A percentile compares a stretch with the other conserved stretches of the same genome.
These are phyloP conservation scores for Plicaturopsis crispa DNA, from an alignment of 768 basidiomycete species.

Conservation along the genomic window DNA sequence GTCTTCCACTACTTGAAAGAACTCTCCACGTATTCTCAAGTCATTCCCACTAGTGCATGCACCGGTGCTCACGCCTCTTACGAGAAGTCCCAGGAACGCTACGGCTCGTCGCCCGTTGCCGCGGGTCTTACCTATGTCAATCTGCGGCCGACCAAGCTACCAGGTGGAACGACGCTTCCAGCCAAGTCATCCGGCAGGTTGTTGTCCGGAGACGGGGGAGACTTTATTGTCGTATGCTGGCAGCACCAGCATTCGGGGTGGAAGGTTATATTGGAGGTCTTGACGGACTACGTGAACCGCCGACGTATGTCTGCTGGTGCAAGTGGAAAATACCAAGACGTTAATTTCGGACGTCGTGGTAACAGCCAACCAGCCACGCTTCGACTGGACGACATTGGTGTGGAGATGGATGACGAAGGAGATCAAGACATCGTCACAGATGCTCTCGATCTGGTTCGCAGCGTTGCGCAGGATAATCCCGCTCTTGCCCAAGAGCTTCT, in stretches of 20 bases:
- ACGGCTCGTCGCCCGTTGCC: conserved; percentile 38
- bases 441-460: conserved; percentile 72
- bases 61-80: conserved; percentile 65
- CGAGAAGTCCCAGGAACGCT: conserved; percentile 58
- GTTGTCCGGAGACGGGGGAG: conserved; percentile 64
- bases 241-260: conserved; percentile 79
- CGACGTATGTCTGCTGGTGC: conserved; percentile 34
- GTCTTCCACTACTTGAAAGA: conserved; percentile 73
- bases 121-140: conserved; percentile 58
- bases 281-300: conserved; percentile 68
- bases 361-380: conserved; percentile 33
- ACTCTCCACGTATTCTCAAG: conserved; percentile 68
- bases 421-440: conserved; percentile 64
- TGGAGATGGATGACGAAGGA: conserved; percentile 56
- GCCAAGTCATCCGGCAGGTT: conserved; percentile 60
- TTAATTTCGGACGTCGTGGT: conserved; percentile 44
- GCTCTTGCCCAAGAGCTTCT: conserved; percentile 57
- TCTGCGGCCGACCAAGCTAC: conserved; percentile 57
- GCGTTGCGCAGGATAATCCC: conserved; percentile 67
- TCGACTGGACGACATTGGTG: conserved; percentile 59
- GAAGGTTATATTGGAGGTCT: conserved; percentile 76
- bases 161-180: conserved; percentile 69
- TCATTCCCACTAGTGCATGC: conserved; percentile 55
- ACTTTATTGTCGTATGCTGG: conserved; percentile 72
- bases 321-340: conserved; percentile 37